Percentiles rank a stretch among this genome's conserved stretches.
phyloP scores from a whole-genome alignment of 2,329 filamentous ascomycete species.

The Daldinia sp. region DNA sequence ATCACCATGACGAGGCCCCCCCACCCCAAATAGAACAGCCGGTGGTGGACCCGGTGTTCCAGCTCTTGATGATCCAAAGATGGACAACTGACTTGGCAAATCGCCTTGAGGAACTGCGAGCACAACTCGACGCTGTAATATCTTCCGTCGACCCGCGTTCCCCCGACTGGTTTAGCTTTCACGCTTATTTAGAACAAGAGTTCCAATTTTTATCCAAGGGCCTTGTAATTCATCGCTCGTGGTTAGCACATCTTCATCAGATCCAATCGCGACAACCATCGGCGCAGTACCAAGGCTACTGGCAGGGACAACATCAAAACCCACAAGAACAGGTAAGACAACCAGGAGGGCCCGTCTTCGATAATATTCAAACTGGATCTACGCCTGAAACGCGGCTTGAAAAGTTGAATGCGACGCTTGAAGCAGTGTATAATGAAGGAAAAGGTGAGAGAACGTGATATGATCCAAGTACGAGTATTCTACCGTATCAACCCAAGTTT shows the following conservation, averaged over 20 bases:
- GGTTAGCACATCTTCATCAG: slow-evolving; percentile 7
- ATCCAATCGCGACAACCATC: not conserved
- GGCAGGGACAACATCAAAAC: not conserved
- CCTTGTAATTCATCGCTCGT: slow-evolving; percentile 7
- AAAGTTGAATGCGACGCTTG: not conserved
- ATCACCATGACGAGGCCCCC: not conserved
- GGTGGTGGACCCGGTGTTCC: not conserved
- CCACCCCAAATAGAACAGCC: not conserved
- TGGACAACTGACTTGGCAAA: slow-evolving; percentile 1
- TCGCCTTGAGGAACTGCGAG: not conserved
- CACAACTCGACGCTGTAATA: not conserved
- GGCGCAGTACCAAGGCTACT: not conserved
- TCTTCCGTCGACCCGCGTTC: not conserved
- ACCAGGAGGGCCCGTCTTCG: not conserved
- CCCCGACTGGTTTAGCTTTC: slow-evolving; percentile 1
- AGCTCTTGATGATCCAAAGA: slow-evolving; percentile 5
- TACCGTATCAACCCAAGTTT: not conserved
- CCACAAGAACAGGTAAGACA: not conserved
- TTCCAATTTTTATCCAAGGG: not conserved
- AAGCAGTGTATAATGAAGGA: not conserved
- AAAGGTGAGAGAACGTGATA: slow-evolving; percentile 1
- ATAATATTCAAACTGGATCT: not conserved
- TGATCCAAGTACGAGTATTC: slow-evolving; percentile 13
- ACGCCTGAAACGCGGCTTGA: not conserved
- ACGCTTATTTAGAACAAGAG: slow-evolving; percentile 6